Evolutionary conservation across 2,329 filamentous ascomycete genomes (phyloP).

Genomic region (Lachnellula willkommii): DNA sequence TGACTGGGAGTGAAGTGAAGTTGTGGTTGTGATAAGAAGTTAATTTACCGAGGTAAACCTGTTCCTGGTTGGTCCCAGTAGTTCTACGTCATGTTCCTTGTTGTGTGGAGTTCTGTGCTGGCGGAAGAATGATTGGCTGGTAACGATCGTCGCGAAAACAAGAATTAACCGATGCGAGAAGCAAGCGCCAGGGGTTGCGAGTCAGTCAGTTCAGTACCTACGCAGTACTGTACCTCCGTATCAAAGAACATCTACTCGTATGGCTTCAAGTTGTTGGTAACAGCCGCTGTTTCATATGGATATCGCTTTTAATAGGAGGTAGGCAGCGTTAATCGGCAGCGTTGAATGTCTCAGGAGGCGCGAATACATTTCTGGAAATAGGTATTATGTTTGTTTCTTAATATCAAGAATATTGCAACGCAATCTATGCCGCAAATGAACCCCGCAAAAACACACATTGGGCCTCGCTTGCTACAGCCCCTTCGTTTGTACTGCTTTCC

Average conservation of each 20-base stretch:
- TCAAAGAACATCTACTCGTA: background rate
- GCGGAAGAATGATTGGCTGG: background rate
- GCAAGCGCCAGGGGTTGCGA: background rate
- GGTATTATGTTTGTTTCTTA: background rate
- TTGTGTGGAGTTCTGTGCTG: background rate
- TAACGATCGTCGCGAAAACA: background rate
- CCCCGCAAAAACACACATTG: background rate
- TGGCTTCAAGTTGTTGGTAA: background rate
- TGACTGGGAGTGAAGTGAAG: background rate
- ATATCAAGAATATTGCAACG: slow-evolving; percentile 3
- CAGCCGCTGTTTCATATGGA: background rate
- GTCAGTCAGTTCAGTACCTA: background rate
- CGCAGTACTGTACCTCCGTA: too few relatives aligned
- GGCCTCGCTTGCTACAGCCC: background rate
- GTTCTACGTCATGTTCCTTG: background rate
- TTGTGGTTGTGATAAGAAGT: background rate
- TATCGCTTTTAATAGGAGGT: background rate
- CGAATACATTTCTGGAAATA: background rate
- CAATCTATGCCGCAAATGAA: slow-evolving; percentile 21
- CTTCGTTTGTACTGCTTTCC: background rate
- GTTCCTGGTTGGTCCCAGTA: background rate
- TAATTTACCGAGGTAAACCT: background rate
- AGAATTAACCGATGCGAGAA: background rate
- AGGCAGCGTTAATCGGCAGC: background rate
- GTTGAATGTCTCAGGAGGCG: background rate